Base-by-base conservation (phyloP, 768 basidiomycete genomes). In the Suillus alpinus region DNA sequence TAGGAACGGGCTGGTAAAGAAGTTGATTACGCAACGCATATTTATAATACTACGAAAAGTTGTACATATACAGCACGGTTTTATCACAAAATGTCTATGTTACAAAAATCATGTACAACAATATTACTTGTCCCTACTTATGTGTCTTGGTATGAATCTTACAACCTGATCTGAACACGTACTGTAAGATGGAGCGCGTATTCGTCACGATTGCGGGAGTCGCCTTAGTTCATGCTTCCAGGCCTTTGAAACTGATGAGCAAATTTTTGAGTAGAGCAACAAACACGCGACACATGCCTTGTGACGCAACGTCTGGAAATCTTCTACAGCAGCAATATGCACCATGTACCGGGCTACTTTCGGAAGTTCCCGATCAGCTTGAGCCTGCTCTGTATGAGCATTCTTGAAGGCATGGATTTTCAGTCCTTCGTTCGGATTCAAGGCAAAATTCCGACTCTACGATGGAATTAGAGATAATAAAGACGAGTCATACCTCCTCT, bases 331-430 rank as follows among this genome's bases (percentile, higher is more conserved):
- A 4, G 86, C 86, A 44, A 93, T 83, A 59, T 87, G 83, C 12
- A 87, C 63, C 71, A 94, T 77, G 62, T 93, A 93, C 53, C 75
- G 76, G 20, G 80, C 72, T n/a, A 92, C 75, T 65, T 84, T 87
- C 37, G 80, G 76, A 12, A 95, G 77, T 66, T 93, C 92, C 47
- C 83, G 80, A 70, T 95, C 89, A 14, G 81, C 86, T 69, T 76
- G 75, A 7, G 83, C 80, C 65, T 85, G 83, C 10, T 77, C 71
- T 9, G 87, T 90, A 67, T 91, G 87, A 2, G 90, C 90, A 63
- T 86, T 82, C 72, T 88, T 91, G 79, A 91, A 95, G 0, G 94
- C 83, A 29, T 83, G 81, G 31, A 95, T 92, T 73, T 91, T 93
- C 41, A 95, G 78, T 6, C 93, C 94, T 73, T 92, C 86, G 47